Base-by-base conservation (phyloP, 2,329 filamentous ascomycete species). In the Talaromyces sp. region DNA sequence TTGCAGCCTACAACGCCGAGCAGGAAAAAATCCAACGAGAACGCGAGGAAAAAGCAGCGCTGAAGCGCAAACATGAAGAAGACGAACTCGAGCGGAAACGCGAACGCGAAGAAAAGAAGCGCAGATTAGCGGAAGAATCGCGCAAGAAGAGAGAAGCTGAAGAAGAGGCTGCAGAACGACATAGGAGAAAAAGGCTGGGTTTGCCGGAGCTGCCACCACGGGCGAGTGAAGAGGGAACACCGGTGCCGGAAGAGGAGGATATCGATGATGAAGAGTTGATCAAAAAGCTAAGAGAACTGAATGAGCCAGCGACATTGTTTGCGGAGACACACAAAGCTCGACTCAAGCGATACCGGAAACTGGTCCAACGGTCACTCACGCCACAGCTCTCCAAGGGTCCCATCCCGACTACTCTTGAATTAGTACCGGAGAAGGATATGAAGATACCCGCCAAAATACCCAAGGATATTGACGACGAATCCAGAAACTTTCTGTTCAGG, bases 31-130 rank as follows among this genome's bases (percentile, higher is more conserved):
- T 91, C 59, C 90, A 92, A 68, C 83, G 82, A 42, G 87, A 91
- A 71, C 90, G 91, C 31, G 81, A 86, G 64, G 86, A 88, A 65
- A 88, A 87, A 66, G 80, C 86, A 0, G 83, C 85, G 1, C 87
- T 89, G 69, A 98, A 98, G 79, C 90, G 93, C 68, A 95, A 96
- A 76, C 85, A 87, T 25, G 93, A 98, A 60, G 93, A 96, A 39
- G 93, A 96, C 28, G 89, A 90, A 62, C 87, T 87, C 1, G 84
- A 86, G 25, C 88, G 89, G 67, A 85, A 86, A 67, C 84, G 82
- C 12, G 81, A 82, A 31, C 86, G 92, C 14, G 91, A 96, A 66
- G 91, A 95, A 71, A 97, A 97, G 81, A 87, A 89, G 60, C 84
- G 85, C 64, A 84, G 84, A 65, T 81, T 99, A 3, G 93, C 92